Percentiles rank a stretch among this genome's conserved stretches.
Evolutionary conservation across 75 land plant species (phyloP).

Genomic region (Selaginella tamariscina): DNA sequence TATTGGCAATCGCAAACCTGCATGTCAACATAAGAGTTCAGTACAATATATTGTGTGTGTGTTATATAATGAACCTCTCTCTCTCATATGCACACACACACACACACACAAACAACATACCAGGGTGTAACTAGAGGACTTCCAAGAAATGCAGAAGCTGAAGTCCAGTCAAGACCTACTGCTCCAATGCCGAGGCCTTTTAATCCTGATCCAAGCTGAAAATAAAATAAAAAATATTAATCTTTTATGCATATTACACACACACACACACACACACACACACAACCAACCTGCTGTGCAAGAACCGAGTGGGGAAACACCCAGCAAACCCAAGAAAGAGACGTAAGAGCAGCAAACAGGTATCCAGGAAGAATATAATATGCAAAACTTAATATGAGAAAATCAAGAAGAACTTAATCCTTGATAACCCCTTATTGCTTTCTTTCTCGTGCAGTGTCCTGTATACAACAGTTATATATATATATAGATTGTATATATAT

Average conservation of each 20-base stretch:
- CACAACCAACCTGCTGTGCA: slow-evolving; percentile 52
- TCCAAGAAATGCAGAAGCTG: slow-evolving; percentile 39
- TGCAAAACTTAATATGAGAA: background rate
- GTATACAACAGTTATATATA: background rate
- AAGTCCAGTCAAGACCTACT: slow-evolving; percentile 49
- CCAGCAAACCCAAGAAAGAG: slow-evolving; percentile 57
- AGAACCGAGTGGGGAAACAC: slow-evolving; percentile 42
- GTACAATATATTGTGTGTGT: too few relatives aligned
- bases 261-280: too few relatives aligned
- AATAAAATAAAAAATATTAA: too few relatives aligned
- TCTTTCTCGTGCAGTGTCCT: background rate
- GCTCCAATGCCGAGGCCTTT: slow-evolving; percentile 49
- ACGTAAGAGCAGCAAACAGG: slow-evolving; percentile 33
- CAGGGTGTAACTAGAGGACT: slow-evolving; percentile 67
- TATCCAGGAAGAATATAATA: slow-evolving; percentile 28
- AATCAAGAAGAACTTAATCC: background rate
- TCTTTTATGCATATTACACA: too few relatives aligned
- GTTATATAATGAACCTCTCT: too few relatives aligned
- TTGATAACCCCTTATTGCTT: background rate
- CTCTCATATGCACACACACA: too few relatives aligned
- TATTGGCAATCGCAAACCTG: slow-evolving; percentile 60
- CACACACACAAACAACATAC: too few relatives aligned
- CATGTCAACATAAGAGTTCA: slow-evolving; percentile 64
- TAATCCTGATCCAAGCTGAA: slow-evolving; percentile 53
- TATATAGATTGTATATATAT: background rate